Percentiles rank a stretch among this genome's conserved stretches.
Evolutionary conservation across 1,284 basidiomycete species (phyloP).

Genomic region (Phellopilus nigrolimitatus): DNA sequence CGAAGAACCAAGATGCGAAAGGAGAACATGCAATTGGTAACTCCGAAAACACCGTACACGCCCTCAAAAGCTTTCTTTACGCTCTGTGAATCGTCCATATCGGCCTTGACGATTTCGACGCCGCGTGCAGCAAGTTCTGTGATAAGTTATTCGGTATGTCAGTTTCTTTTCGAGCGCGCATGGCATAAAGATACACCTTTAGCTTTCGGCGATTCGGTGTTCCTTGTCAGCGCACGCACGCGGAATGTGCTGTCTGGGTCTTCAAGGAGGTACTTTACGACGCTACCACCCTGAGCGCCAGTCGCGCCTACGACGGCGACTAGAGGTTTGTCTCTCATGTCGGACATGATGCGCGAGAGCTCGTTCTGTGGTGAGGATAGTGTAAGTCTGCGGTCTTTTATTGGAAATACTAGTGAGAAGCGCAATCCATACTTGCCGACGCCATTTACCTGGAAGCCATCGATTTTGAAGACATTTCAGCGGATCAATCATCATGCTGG

Average conservation of each 20-base stretch:
- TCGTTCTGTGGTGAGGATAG: too few species aligned
- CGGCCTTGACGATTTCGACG: conserved; percentile 25
- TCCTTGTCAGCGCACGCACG: conserved; percentile 22
- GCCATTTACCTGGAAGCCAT: too few species aligned
- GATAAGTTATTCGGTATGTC: not conserved
- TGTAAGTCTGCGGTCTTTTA: too few species aligned
- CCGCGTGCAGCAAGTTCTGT: conserved; percentile 14
- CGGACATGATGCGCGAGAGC: too few species aligned
- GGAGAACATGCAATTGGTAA: conserved; percentile 26
- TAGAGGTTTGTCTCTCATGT: too few species aligned
- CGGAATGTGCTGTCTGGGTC: conserved; percentile 18
- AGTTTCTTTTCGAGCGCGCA: too few species aligned
- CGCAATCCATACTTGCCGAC: too few species aligned
- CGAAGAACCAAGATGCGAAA: not conserved
- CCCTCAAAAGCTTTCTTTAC: conserved; percentile 25
- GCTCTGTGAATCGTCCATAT: conserved; percentile 21
- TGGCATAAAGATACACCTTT: conserved; percentile 11
- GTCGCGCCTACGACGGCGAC: conserved; percentile 20
- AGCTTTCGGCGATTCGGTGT: conserved; percentile 17
- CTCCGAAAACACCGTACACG: conserved; percentile 28
- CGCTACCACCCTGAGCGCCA: conserved; percentile 19
- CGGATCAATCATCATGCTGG: too few species aligned
- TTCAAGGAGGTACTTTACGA: conserved; percentile 18
- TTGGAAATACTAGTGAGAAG: too few species aligned
- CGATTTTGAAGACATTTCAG: too few species aligned